Conservation (phyloP, 2,329 filamentous ascomycete genomes). For the Aspergillus fumigatus region DNA sequence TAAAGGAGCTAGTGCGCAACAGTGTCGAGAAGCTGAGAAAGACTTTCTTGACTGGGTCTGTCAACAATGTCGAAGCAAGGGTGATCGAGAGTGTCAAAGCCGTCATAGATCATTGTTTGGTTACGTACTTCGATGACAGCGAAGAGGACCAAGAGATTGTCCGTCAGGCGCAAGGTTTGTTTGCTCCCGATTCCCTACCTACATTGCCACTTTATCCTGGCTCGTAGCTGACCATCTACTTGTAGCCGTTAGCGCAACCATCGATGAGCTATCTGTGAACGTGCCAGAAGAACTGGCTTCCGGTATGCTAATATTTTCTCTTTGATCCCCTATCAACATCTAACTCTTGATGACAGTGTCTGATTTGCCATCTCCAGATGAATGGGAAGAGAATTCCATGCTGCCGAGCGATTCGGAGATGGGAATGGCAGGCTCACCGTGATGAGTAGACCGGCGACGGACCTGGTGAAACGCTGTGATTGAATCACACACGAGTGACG, state of each 20-base stretch:
- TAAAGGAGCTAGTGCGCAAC: conserved; percentile 27
- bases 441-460: conserved; percentile 16
- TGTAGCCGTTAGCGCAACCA: conserved; percentile 27
- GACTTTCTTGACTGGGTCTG: conserved; percentile 24
- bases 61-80: conserved; percentile 30
- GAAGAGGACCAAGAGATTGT: conserved; percentile 34
- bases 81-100: conserved; percentile 33
- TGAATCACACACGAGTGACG: conserved; percentile 25
- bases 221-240: not conserved
- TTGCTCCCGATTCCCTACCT: not conserved
- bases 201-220: conserved; percentile 1
- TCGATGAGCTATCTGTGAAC: conserved; percentile 35
- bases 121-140: conserved; percentile 32
- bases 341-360: conserved; percentile 30
- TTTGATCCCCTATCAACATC: conserved; percentile 15
- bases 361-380: conserved; percentile 37
- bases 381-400: conserved; percentile 40
- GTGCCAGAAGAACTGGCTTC: conserved; percentile 37
- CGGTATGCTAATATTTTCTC: conserved; percentile 27
- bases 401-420: conserved; percentile 40
- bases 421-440: conserved; percentile 35
- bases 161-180: conserved; percentile 33
- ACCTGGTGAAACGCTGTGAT: conserved; percentile 6
- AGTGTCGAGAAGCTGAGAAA: conserved; percentile 32
- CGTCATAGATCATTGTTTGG: conserved; percentile 37